Evolutionary conservation across 345 rosid genomes (phyloP).

Genomic region (Populus tremula): DNA sequence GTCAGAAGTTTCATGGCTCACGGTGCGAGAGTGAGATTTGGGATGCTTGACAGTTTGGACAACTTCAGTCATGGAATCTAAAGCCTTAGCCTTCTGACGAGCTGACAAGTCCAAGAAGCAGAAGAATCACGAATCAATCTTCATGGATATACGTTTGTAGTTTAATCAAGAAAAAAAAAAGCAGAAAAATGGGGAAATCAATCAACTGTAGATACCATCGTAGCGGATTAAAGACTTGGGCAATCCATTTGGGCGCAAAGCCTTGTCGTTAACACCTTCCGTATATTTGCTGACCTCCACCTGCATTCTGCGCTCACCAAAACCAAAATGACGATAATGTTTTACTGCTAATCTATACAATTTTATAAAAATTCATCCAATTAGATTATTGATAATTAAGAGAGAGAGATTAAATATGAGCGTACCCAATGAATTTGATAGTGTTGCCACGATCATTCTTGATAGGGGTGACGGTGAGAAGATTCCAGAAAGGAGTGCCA

Average conservation of each 20-base stretch:
- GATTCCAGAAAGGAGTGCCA: constrained; percentile 95
- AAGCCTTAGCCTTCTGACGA: constrained; percentile 82
- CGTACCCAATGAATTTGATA: constrained; percentile 89
- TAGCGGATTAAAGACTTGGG: constrained; percentile 80
- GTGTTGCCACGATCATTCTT: constrained; percentile 72
- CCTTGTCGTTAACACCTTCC: constrained; percentile 74
- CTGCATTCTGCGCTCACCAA: constrained; percentile 73
- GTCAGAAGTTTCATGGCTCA: constrained; percentile 32
- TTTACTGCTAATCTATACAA: too few relatives aligned
- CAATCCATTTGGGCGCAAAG: constrained; percentile 84
- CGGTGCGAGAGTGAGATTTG: constrained; percentile 40
- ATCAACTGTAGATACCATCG: constrained; percentile 50
- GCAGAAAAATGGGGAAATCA: not conserved
- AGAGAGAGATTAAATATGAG: not conserved
- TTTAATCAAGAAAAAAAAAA: not conserved
- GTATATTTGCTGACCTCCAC: constrained; percentile 96
- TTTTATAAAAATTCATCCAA: too few relatives aligned
- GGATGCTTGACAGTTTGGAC: constrained; percentile 73
- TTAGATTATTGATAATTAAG: too few relatives aligned
- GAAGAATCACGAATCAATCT: not conserved
- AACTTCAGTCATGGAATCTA: constrained; percentile 80
- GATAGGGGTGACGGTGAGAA: constrained; percentile 87
- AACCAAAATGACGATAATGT: not conserved
- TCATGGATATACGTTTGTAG: too few relatives aligned
- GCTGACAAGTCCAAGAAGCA: constrained; percentile 38